Percentiles rank a stretch among this genome's conserved stretches.
phyloP scores from a whole-genome alignment of 441 rosid species.

The Mallotus repandus region DNA sequence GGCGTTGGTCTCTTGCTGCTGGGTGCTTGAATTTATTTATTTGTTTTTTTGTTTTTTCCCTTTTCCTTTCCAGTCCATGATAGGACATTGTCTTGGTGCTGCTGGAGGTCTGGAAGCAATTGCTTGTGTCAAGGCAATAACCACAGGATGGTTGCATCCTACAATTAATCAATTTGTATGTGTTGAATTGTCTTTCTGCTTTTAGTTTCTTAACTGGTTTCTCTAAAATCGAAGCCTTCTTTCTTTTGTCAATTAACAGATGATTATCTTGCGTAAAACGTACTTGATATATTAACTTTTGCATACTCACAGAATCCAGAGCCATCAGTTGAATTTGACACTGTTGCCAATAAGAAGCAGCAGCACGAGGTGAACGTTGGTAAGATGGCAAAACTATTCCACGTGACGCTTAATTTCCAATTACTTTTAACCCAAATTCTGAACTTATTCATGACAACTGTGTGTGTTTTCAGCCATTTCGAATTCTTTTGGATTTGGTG shows the following conservation, averaged over 20 bases:
- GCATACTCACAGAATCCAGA: conserved; percentile 69
- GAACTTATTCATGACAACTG: neutral
- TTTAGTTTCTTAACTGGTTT: neutral
- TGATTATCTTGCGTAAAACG: neutral
- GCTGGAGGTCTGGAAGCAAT: conserved; percentile 98
- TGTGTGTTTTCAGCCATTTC: conserved; percentile 54
- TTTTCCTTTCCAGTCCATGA: conserved; percentile 71
- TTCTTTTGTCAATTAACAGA: neutral
- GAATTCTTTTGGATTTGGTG: conserved; percentile 92
- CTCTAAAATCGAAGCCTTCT: neutral
- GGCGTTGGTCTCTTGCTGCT: neutral
- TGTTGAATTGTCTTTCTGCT: conserved; percentile 15
- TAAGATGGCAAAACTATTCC: conserved; percentile 34
- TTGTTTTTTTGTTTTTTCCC: no score
- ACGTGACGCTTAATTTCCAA: neutral
- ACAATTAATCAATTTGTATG: conserved; percentile 88
- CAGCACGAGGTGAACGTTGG: conserved; percentile 96
- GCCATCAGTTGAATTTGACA: conserved; percentile 84
- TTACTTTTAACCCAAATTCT: neutral
- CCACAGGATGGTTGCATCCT: conserved; percentile 97
- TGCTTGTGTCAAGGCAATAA: conserved; percentile 86
- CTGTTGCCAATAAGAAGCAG: conserved; percentile 73
- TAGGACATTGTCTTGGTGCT: conserved; percentile 98
- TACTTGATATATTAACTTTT: conserved; percentile 14
- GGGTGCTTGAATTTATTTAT: neutral